Evolutionary conservation across 225 moss, liverwort and hornwort species (phyloP), one percentile per base, ranked within the genome.

Genomic region (Takakia lepidozioides): DNA sequence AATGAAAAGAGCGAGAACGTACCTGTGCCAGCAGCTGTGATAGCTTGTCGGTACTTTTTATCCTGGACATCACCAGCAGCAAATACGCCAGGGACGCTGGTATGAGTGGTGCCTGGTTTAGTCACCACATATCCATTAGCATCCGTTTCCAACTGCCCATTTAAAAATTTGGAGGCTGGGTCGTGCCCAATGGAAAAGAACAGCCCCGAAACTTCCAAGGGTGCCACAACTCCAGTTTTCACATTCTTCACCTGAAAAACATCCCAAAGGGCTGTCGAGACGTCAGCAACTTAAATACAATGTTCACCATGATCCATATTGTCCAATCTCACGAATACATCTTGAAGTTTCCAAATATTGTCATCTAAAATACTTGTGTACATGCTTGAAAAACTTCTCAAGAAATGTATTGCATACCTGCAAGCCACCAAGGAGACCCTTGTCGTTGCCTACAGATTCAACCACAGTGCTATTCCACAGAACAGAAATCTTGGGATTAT

Each of bases 141-240:
- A 30, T 98, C 90, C 2, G 69, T 80, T 46, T 60, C 64, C 5
- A 98, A 28, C 53, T 98, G 95, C 5, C 87, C 95, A 10, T 23
- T 75, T 46, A 98, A 29, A 34, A 98, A 98, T 53, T 81, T 82
- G 11, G 95, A 90, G 4, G 95, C 95, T 2, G 95, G 95, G 63
- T 85, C 91, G 18, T 98, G 95, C 1, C 95, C 95, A 39, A 98
- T 91, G 9, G 95, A 90, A 42, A 98, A 98, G 35, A 98, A 98
- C 2, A 98, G 63, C 24, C 95, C 91, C 19, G 69, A 52, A 20
- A 91, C 87, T 24, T 65, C 55, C 57, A 91, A 25, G 1, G 26
- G 48, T 25, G 58, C 60, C 21, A 64, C 49, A 14, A 28, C 69
- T 38, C 69, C 77, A 1, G 67, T 85, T 50, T 75, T 71, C 48